Conservation (phyloP, 768 basidiomycete species). For the Boletus insuetus region DNA sequence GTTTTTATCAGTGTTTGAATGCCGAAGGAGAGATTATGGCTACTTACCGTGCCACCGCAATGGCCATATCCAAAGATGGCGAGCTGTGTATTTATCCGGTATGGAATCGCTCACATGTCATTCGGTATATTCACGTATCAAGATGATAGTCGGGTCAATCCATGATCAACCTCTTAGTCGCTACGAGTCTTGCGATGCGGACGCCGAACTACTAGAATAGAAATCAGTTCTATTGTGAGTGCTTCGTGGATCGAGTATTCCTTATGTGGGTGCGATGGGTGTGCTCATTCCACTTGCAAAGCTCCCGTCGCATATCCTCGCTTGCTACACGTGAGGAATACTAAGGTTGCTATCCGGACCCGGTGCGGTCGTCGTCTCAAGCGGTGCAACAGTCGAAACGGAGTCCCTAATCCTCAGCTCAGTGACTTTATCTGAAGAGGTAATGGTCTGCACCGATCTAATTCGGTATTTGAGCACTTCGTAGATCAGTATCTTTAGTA, state of each 20-base stretch:
- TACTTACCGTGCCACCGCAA: slow-evolving; percentile 24
- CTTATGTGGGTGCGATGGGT: background rate
- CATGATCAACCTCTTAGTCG: slow-evolving; percentile 29
- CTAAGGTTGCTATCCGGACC: background rate
- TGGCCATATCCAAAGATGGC: slow-evolving; percentile 28
- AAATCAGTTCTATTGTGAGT: background rate
- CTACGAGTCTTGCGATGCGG: slow-evolving; percentile 27
- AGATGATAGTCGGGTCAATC: slow-evolving; percentile 19
- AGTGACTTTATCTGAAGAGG: background rate
- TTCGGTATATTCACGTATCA: background rate
- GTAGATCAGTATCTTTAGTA: no score
- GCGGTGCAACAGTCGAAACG: background rate
- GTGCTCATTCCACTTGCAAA: background rate
- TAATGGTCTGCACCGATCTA: background rate
- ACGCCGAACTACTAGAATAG: slow-evolving; percentile 14
- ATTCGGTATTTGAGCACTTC: background rate
- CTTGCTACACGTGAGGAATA: background rate
- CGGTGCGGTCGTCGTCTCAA: background rate
- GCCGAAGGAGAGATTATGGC: slow-evolving; percentile 20
- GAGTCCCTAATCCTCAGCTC: background rate
- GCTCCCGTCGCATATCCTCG: background rate
- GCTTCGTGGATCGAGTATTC: background rate
- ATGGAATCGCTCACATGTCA: background rate
- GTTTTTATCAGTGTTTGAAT: slow-evolving; percentile 15
- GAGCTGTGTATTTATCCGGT: slow-evolving; percentile 28